phyloP scores from a whole-genome alignment of 208 protist species.

The Herpetomonas samuelpessoai region DNA sequence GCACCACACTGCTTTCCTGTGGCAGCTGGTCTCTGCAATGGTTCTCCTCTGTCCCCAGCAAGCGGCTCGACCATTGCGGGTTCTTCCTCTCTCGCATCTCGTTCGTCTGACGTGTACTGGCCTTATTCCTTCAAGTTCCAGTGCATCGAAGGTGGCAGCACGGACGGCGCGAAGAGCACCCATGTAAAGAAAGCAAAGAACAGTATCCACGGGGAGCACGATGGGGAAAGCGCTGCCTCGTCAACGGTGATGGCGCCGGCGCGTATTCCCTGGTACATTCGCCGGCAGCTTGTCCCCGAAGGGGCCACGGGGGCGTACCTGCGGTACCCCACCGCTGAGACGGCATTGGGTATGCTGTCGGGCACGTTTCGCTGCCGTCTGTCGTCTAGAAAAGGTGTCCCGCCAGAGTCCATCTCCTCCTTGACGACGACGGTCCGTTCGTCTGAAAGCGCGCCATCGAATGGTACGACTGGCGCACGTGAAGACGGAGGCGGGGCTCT shows the following conservation, averaged over 20 bases:
- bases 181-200: conserved; percentile 9
- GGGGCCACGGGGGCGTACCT: conserved; percentile 19
- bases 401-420: no score
- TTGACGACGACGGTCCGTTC: no score
- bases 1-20: conserved; percentile 63
- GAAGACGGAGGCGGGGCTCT: conserved; percentile 39
- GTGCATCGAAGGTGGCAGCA: conserved; percentile 24
- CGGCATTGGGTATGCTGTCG: conserved; percentile 36
- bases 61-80: no score
- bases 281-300: conserved; percentile 8
- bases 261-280: no score
- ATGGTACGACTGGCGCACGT: no score
- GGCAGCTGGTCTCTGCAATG: neutral
- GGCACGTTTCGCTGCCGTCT: conserved; percentile 12
- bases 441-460: no score
- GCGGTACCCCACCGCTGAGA: conserved; percentile 40
- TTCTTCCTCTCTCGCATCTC: no score
- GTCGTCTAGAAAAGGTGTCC: no score
- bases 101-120: no score
- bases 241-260: no score
- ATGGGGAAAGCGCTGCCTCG: neutral
- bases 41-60: neutral
- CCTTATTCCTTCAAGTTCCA: conserved; percentile 57
- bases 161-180: conserved; percentile 2
- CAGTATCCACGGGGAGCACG: conserved; percentile 1